Evolutionary conservation across 1,139 yeast species (phyloP).

Genomic region (Yamadazyma dushanensis): DNA sequence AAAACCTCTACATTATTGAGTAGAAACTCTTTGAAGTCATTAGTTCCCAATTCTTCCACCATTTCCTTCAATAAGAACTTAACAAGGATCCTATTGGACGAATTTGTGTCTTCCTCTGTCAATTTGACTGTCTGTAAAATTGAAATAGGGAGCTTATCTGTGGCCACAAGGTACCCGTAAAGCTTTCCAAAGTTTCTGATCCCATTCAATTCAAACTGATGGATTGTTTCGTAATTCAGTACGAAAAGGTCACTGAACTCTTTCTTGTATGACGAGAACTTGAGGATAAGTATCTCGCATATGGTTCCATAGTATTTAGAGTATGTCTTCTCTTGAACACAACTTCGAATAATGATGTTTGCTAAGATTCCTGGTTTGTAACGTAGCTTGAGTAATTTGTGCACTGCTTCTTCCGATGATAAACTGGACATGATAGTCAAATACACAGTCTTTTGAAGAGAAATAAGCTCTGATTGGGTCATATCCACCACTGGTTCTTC

Average conservation of each 20-base stretch:
- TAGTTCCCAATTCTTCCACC: slow-evolving; percentile 73
- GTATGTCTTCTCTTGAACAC: slow-evolving; percentile 86
- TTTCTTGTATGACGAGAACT: slow-evolving; percentile 52
- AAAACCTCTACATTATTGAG: slow-evolving; percentile 49
- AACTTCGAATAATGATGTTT: slow-evolving; percentile 79
- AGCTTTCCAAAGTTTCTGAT: slow-evolving; percentile 79
- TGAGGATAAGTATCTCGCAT: slow-evolving; percentile 58
- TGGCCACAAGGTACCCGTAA: slow-evolving; percentile 82
- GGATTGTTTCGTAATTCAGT: slow-evolving; percentile 57
- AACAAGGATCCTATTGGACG: slow-evolving; percentile 79
- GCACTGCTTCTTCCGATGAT: slow-evolving; percentile 92
- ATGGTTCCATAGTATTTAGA: slow-evolving; percentile 83
- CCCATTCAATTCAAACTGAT: slow-evolving; percentile 69
- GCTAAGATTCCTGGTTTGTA: slow-evolving; percentile 46
- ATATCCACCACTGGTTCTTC: slow-evolving; percentile 46
- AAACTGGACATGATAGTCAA: slow-evolving; percentile 88
- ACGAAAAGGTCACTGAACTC: slow-evolving; percentile 56
- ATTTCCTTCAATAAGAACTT: slow-evolving; percentile 81
- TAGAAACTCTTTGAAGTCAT: slow-evolving; percentile 48
- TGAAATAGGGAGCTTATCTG: slow-evolving; percentile 56
- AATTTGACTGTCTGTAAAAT: slow-evolving; percentile 61
- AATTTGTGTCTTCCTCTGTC: slow-evolving; percentile 71
- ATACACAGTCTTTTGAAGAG: slow-evolving; percentile 73
- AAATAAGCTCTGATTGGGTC: slow-evolving; percentile 64
- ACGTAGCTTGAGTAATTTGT: slow-evolving; percentile 63